These are phyloP conservation scores for Boletus fagicola DNA, from an alignment of 768 basidiomycete species.

Conservation along the genomic window DNA sequence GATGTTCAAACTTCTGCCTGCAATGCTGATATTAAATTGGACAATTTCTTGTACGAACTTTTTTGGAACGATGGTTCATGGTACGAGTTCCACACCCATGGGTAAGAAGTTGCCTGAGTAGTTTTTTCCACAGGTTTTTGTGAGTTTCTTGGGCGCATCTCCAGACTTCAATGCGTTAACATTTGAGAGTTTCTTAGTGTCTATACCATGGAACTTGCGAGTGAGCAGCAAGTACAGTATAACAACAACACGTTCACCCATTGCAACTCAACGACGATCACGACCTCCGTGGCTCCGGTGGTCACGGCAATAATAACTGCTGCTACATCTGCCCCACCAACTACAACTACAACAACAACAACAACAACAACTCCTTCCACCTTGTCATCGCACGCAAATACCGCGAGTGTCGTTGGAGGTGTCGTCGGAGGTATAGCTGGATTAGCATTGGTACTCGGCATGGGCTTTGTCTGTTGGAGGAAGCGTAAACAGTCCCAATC, in stretches of 20 bases:
- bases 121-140: slow-evolving; percentile 11
- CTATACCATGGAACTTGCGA: neutral
- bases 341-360: neutral
- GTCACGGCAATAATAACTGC: neutral
- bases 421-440: neutral
- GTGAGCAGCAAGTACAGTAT: neutral
- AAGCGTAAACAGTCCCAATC: neutral
- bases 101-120: neutral
- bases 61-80: neutral
- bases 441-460: neutral
- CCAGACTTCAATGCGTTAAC: neutral
- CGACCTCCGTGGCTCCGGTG: neutral
- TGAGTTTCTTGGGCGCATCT: neutral
- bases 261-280: neutral
- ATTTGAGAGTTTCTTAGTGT: neutral
- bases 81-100: neutral
- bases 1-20: slow-evolving; percentile 23
- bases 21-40: slow-evolving; percentile 21
- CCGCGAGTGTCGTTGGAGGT: neutral
- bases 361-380: neutral
- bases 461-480: neutral
- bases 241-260: neutral
- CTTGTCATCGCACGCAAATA: neutral
- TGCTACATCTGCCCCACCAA: too few relatives aligned
- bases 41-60: neutral